A percentile compares a stretch with the other conserved stretches of the same genome.
Evolutionary conservation across 441 rosid species (phyloP).

Genomic region (Aleurites moluccanus): DNA sequence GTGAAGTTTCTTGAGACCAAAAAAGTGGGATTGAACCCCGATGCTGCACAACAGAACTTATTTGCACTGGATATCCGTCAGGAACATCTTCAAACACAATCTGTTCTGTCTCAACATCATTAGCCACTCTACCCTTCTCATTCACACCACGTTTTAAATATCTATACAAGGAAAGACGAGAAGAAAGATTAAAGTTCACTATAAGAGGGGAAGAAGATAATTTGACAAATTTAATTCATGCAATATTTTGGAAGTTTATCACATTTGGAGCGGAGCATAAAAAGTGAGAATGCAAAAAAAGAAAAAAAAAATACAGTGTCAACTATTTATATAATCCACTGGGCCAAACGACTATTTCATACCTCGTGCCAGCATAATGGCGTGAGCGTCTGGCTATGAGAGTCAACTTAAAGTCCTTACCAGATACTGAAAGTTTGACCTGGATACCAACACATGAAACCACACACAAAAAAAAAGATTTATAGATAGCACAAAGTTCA

Average conservation of each 20-base stretch:
- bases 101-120: conserved; percentile 99
- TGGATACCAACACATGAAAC: conserved; percentile 31
- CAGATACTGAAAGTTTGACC: conserved; percentile 70
- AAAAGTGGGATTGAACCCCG: conserved; percentile 98
- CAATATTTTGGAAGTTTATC: background rate
- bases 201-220: background rate
- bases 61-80: conserved; percentile 66
- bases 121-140: conserved; percentile 96
- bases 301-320: background rate
- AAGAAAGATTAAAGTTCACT: background rate
- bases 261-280: background rate
- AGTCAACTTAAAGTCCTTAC: conserved; percentile 71
- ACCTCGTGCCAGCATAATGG: conserved; percentile 99
- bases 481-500: conserved; percentile 6
- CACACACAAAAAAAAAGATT: background rate
- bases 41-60: conserved; percentile 91
- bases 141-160: conserved; percentile 95
- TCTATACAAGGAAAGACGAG: conserved; percentile 42
- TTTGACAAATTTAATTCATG: background rate
- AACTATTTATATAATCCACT: background rate
- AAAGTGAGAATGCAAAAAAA: background rate
- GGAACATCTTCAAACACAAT: conserved; percentile 87
- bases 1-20: conserved; percentile 99
- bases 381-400: conserved; percentile 97
- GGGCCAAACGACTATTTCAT: conserved; percentile 7